A percentile compares a stretch with the other conserved stretches of the same genome.
These are phyloP conservation scores for Xylaria palmicola DNA, from an alignment of 495 filamentous ascomycete genomes.

Conservation along the genomic window DNA sequence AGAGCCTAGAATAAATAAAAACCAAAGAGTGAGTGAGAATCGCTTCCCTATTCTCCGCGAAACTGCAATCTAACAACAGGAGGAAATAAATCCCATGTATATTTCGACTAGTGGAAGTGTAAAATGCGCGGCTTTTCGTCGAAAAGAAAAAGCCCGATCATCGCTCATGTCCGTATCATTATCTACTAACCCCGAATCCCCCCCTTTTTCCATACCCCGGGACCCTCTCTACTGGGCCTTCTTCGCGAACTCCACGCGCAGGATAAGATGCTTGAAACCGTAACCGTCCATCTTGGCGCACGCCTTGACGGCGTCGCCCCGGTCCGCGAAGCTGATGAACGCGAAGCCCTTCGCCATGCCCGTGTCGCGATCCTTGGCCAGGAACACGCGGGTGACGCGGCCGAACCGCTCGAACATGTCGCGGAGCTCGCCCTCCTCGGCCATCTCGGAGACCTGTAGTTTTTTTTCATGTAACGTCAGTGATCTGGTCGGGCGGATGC, in stretches of 20 bases:
- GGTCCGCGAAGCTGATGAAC: conserved; percentile 93
- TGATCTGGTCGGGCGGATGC: neutral
- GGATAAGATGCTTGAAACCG: conserved; percentile 86
- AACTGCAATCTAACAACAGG: too few species aligned
- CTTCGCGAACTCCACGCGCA: conserved; percentile 91
- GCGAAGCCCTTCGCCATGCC: conserved; percentile 95
- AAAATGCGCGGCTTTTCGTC: too few species aligned
- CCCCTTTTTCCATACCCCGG: too few species aligned
- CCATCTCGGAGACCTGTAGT: conserved; percentile 90
- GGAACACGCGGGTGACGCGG: conserved; percentile 92
- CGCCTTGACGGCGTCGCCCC: conserved; percentile 82
- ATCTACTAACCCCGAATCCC: neutral
- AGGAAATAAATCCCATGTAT: too few species aligned
- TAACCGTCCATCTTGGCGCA: conserved; percentile 98
- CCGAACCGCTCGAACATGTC: conserved; percentile 98
- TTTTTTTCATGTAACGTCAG: conserved; percentile 15
- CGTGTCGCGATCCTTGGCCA: conserved; percentile 96
- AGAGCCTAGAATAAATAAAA: too few species aligned
- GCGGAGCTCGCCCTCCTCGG: conserved; percentile 89
- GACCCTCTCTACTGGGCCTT: conserved; percentile 60
- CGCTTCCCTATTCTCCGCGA: too few species aligned
- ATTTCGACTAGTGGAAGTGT: too few species aligned
- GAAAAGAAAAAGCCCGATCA: neutral
- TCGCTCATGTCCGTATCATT: conserved; percentile 6
- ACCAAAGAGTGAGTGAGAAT: too few species aligned